Conservation (phyloP, 2,329 filamentous ascomycete species). For the Colletotrichum sp. region DNA sequence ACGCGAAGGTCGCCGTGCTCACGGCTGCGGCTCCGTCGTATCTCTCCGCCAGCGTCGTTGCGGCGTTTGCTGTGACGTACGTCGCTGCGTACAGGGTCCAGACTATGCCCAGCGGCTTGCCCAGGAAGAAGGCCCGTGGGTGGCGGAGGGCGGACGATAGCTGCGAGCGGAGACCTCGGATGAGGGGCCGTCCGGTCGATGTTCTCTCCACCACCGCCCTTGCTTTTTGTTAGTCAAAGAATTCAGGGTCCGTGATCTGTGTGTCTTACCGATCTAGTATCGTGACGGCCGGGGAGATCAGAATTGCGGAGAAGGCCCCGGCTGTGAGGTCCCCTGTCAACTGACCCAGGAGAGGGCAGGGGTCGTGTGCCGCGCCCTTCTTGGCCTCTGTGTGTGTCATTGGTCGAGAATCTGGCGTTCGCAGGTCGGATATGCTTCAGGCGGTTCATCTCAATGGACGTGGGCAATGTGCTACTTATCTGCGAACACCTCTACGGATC, state of each 20-base stretch:
- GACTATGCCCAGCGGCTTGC: slow-evolving; percentile 29
- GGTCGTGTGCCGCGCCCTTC: not conserved
- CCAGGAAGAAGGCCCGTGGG: slow-evolving; percentile 28
- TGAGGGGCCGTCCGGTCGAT: slow-evolving; percentile 15
- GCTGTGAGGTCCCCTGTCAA: slow-evolving; percentile 26
- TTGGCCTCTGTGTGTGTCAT: not conserved
- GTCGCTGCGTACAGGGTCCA: slow-evolving; percentile 34
- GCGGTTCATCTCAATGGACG: not conserved
- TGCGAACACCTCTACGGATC: not conserved
- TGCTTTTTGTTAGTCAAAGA: not conserved
- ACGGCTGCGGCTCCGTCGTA: slow-evolving; percentile 27
- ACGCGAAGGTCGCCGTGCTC: slow-evolving; percentile 24
- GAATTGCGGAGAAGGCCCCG: slow-evolving; percentile 28
- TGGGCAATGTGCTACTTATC: slow-evolving; percentile 4
- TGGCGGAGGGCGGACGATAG: slow-evolving; percentile 17
- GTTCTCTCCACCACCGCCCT: slow-evolving; percentile 24
- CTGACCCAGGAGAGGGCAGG: not conserved
- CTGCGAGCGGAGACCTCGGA: slow-evolving; percentile 11
- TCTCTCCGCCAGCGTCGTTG: slow-evolving; percentile 29
- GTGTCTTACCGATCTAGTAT: slow-evolving; percentile 30
- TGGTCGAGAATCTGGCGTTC: not conserved
- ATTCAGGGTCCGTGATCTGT: not conserved
- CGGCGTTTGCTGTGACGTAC: slow-evolving; percentile 30
- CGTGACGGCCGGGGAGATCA: slow-evolving; percentile 31
- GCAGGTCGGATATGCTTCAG: not conserved